Base-by-base conservation (phyloP, 75 land plant species). In the Larix kaempferi region DNA sequence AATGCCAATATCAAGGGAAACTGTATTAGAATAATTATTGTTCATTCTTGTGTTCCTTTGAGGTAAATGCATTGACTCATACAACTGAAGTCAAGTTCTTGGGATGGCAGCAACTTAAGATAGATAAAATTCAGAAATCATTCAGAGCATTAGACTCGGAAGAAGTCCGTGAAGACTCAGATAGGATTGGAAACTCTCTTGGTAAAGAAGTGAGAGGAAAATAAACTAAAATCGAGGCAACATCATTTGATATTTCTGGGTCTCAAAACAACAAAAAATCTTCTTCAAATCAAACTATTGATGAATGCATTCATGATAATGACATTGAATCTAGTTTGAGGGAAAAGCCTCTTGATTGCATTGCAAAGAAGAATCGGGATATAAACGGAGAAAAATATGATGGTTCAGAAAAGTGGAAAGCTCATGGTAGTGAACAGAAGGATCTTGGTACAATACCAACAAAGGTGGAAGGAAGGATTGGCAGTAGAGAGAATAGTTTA, bases 11-110 rank as follows among this genome's bases (percentile, higher is more conserved):
- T 13, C 33, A 29, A 11, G 10, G 27, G 33, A 16, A 27, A 5
- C 13, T 66, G 39, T 33, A 66, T 33, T 27, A 33, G 25, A 66
- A 25, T 35, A 66, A 5, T 19, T 66, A 66, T 66, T 66, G 21
- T 35, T 66, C 44, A 5, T 26, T 63, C 22, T 12, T 16, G 71
- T 35, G n/a, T 66, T 33, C 44, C 44, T 17, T 66, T 66, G 66
- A 95, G 98, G 96, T 95, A 3, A 88, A 84, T 71, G 74, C 93
- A 14, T 83, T 95, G 75, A 90, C 95, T 59, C 98, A 95, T 77
- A 78, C 86, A 59, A 23, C 82, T 76, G 90, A 86, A 76, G 80
- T 84, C 19, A 89, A 87, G 79, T 59, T 76, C 21, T 71, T 74
- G 75, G 81, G 71, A 55, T 21, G 37, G 72, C 81, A 80, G 74